Evolutionary conservation across 495 filamentous ascomycete species (phyloP).

Genomic region (Pyrenula aspistea): DNA sequence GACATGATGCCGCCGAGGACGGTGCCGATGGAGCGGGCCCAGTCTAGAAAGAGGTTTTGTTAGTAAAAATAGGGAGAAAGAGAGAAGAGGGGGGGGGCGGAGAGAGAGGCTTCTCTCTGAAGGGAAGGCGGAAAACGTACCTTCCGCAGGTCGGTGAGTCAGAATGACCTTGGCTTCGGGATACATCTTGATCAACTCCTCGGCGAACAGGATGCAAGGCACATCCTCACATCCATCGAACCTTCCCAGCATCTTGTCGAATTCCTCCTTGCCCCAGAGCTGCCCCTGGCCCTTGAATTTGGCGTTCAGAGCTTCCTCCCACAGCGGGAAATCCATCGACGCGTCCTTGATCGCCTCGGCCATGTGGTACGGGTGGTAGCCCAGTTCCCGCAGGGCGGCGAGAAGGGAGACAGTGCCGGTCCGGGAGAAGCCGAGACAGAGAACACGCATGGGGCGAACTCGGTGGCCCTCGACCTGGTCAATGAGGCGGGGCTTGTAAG

Average conservation of each 20-base stretch:
- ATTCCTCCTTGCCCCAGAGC: conserved; percentile 7
- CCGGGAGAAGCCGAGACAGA: not conserved
- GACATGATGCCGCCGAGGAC: not conserved
- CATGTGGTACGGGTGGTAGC: conserved; percentile 14
- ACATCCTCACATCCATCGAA: conserved; percentile 12
- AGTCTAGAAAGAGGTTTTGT: not conserved
- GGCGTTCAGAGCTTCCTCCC: conserved; percentile 11
- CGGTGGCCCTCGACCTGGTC: not conserved
- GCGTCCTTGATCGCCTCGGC: conserved; percentile 1
- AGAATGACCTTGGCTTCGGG: conserved; percentile 11
- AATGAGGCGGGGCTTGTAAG: not conserved
- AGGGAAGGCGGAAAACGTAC: no score
- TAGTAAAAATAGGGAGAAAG: no score
- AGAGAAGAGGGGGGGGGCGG: no score
- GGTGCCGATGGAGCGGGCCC: not conserved
- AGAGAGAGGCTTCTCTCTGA: no score
- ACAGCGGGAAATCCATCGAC: conserved; percentile 5
- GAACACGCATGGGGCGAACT: not conserved
- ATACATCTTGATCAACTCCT: conserved; percentile 8
- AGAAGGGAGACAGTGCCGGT: not conserved
- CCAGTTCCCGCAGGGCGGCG: conserved; percentile 6
- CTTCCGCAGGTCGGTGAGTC: conserved; percentile 10
- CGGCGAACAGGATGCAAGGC: conserved; percentile 7
- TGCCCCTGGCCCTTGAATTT: conserved; percentile 12
- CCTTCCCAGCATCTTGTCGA: conserved; percentile 8